phyloP scores from a whole-genome alignment of 2,329 filamentous ascomycete genomes.

The Colletotrichum costaricense region DNA sequence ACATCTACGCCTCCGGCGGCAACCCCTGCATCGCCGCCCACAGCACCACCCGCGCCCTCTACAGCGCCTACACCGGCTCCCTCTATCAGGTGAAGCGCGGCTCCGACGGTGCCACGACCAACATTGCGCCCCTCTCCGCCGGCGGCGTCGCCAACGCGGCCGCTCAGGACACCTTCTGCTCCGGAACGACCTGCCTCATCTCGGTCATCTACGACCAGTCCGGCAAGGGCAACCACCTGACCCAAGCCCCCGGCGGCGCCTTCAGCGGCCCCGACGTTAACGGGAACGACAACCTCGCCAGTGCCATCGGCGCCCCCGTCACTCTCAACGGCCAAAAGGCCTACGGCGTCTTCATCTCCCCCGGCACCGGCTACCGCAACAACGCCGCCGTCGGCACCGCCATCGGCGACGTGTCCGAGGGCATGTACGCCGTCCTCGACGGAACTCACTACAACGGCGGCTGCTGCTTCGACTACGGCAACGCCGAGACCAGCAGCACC shows the following conservation, averaged over 20 bases:
- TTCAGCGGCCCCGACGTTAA: conserved; percentile 66
- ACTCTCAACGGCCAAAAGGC: conserved; percentile 70
- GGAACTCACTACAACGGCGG: conserved; percentile 68
- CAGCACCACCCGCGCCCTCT: conserved; percentile 73
- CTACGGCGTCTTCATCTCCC: conserved; percentile 72
- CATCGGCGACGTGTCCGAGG: conserved; percentile 65
- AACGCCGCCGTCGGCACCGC: conserved; percentile 64
- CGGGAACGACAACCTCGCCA: conserved; percentile 70
- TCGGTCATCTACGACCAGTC: conserved; percentile 75
- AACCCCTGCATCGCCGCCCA: conserved; percentile 75
- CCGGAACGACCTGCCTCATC: conserved; percentile 71
- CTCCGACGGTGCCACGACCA: conserved; percentile 59
- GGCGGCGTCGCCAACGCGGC: conserved; percentile 73
- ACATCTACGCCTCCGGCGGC: conserved; percentile 68
- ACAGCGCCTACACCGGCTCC: conserved; percentile 61
- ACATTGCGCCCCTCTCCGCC: conserved; percentile 62
- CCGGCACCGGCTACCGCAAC: conserved; percentile 73
- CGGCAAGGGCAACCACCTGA: conserved; percentile 70
- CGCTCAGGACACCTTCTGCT: conserved; percentile 71
- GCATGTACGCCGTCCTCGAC: conserved; percentile 71
- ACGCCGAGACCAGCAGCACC: conserved; percentile 61
- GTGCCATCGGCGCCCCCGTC: conserved; percentile 70
- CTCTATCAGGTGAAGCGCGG: conserved; percentile 71
- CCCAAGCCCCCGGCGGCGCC: conserved; percentile 68
- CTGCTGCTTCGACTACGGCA: conserved; percentile 70